A percentile compares a stretch with the other conserved stretches of the same genome.
Conservation (phyloP, 441 rosid species). For the Pelargonium cotyledonis region DNA sequence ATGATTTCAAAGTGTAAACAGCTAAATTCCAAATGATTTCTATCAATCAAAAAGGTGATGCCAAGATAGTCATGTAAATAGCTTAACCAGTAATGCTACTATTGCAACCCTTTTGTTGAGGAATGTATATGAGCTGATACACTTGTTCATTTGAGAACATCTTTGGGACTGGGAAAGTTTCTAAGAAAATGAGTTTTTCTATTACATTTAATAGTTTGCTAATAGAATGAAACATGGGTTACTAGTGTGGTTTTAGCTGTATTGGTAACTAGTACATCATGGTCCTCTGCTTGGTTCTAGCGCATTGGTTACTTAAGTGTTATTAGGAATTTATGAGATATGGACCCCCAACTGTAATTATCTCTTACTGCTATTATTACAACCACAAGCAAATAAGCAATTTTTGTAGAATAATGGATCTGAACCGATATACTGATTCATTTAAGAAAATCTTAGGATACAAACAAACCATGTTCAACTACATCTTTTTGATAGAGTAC, state of each 20-base stretch:
- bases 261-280: too few relatives aligned
- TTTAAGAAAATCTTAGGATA: background rate
- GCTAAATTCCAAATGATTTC: background rate
- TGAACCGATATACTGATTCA: too few relatives aligned
- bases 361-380: background rate
- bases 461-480: background rate
- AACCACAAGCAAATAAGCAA: background rate
- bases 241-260: too few relatives aligned
- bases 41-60: background rate
- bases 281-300: too few relatives aligned
- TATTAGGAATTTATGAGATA: too few relatives aligned
- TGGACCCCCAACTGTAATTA: too few relatives aligned
- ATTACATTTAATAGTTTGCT: too few relatives aligned
- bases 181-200: too few relatives aligned
- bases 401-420: background rate
- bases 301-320: too few relatives aligned
- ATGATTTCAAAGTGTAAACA: constrained; percentile 2
- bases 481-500: background rate
- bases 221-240: too few relatives aligned
- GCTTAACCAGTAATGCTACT: constrained; percentile 1
- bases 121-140: constrained; percentile 1
- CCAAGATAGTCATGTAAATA: constrained; percentile 1
- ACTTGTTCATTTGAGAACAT: background rate
- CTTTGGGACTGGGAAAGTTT: too few relatives aligned
- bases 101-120: background rate